A percentile compares a stretch with the other conserved stretches of the same genome.
Conservation (phyloP, 352 stramenopile species). For the Globisporangium middletonii region DNA sequence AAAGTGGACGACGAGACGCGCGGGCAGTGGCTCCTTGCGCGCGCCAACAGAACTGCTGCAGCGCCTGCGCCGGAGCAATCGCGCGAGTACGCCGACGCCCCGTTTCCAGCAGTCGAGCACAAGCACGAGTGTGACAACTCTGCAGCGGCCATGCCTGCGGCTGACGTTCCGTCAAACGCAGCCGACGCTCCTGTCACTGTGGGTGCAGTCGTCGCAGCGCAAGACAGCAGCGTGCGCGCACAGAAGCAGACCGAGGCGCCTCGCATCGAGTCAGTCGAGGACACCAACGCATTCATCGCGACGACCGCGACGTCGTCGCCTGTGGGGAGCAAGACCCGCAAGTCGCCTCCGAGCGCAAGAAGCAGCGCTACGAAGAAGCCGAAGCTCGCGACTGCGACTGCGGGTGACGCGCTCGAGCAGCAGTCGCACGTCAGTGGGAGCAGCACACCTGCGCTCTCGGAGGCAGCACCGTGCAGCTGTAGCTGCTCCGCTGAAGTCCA, state of each 20-base stretch:
- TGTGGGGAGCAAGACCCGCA: background rate
- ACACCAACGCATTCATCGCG: background rate
- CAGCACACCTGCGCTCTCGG: too few relatives aligned
- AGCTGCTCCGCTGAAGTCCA: background rate
- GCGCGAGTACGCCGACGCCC: background rate
- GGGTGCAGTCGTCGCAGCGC: too few relatives aligned
- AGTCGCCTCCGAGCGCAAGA: background rate
- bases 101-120: background rate
- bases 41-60: conserved; percentile 6
- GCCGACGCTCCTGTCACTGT: too few relatives aligned
- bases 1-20: conserved; percentile 9
- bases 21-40: conserved; percentile 9
- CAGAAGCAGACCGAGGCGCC: too few relatives aligned
- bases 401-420: background rate
- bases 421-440: too few relatives aligned
- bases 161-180: too few relatives aligned
- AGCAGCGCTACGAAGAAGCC: background rate
- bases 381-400: background rate
- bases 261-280: too few relatives aligned
- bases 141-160: too few relatives aligned
- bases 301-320: background rate
- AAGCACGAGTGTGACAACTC: too few relatives aligned
- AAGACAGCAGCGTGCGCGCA: too few relatives aligned
- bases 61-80: background rate
- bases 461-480: too few relatives aligned